These are phyloP conservation scores for Trichoderma citrinoviride DNA, from an alignment of 2,329 filamentous ascomycete species.

Conservation along the genomic window DNA sequence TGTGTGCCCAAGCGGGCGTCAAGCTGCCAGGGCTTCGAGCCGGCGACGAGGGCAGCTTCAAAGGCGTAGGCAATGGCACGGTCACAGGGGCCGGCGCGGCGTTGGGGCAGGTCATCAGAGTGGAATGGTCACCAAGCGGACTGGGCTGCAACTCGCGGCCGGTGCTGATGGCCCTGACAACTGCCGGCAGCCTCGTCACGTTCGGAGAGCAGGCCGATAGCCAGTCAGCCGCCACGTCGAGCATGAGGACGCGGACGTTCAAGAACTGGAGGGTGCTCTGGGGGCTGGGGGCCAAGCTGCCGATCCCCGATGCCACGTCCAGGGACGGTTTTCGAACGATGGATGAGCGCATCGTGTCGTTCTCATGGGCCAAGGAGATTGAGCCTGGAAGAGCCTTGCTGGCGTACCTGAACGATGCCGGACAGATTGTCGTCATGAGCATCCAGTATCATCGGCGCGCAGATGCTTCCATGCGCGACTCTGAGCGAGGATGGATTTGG, in stretches of 20 bases:
- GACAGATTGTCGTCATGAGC: slow-evolving; percentile 51
- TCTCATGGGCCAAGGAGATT: slow-evolving; percentile 52
- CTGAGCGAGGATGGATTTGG: slow-evolving; percentile 43
- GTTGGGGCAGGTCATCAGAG: slow-evolving; percentile 52
- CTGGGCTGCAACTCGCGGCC: slow-evolving; percentile 54
- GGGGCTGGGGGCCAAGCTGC: slow-evolving; percentile 52
- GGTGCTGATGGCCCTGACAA: slow-evolving; percentile 50
- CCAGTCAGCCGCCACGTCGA: slow-evolving; percentile 30
- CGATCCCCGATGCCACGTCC: slow-evolving; percentile 44
- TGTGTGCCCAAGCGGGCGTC: slow-evolving; percentile 42
- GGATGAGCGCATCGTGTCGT: slow-evolving; percentile 49
- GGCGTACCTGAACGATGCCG: slow-evolving; percentile 51
- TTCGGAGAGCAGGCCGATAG: slow-evolving; percentile 48
- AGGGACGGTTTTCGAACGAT: slow-evolving; percentile 34
- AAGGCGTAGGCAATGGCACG: slow-evolving; percentile 45
- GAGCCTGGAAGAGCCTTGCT: slow-evolving; percentile 44
- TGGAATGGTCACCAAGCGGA: slow-evolving; percentile 59
- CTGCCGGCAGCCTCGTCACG: slow-evolving; percentile 48
- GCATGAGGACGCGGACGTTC: slow-evolving; percentile 40
- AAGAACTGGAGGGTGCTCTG: slow-evolving; percentile 55
- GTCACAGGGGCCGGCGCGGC: slow-evolving; percentile 49
- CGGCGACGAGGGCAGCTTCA: slow-evolving; percentile 34
- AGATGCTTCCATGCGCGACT: slow-evolving; percentile 24
- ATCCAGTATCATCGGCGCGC: slow-evolving; percentile 41
- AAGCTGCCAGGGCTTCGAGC: slow-evolving; percentile 30